Evolutionary conservation across 2,329 filamentous ascomycete species (phyloP), one percentile per base, ranked within the genome.

Genomic region (Fusarium nematophilum): DNA sequence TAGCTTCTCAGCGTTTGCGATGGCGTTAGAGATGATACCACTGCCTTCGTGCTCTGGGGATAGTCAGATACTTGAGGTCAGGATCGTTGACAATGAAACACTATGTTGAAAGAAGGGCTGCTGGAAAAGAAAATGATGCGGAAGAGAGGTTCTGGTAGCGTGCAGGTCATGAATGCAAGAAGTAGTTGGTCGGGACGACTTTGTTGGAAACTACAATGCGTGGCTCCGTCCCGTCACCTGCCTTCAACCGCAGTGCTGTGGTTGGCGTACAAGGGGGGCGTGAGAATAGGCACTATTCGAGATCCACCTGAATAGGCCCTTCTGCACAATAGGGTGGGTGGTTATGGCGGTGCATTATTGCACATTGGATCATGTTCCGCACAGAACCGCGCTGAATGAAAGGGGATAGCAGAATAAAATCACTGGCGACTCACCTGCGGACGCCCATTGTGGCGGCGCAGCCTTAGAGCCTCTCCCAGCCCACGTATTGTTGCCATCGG

Each of bases 11-110:
- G 93, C 92, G 72, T 92, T 96, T 57, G 93, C 93, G 70, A 97
- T 97, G 39, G 94, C 93, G 66, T 86, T 90, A 21, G 93, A 96
- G 62, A 97, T 97, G 72, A 97, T 97, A 50, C 93, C 93, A 9
- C 78, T 75, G 49, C 78, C 78, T 76, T 90, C 86, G 65, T 64
- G 73, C 74, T 64, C 71, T 70, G 38, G 13, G 7, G 36, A 31
- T 13, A 25, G 40, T 67, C 47, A 70, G 64, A 53, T 30, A 11
- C 10, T 10, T 49, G 30, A 38, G 9, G 18, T 17, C 21, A 26
- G 9, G n/a, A 36, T 21, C 34, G n/a, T 13, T 37, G 10, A 45
- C 55, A 21, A 42, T 14, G n/a, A 26, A 6, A 13, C 39, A 34
- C n/a, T 23, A 42, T 25, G 25, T 21, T 18, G 18, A 51, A 17